Conservation (phyloP, 108 stramenopile genomes). For the Cyclotella cryptica region DNA sequence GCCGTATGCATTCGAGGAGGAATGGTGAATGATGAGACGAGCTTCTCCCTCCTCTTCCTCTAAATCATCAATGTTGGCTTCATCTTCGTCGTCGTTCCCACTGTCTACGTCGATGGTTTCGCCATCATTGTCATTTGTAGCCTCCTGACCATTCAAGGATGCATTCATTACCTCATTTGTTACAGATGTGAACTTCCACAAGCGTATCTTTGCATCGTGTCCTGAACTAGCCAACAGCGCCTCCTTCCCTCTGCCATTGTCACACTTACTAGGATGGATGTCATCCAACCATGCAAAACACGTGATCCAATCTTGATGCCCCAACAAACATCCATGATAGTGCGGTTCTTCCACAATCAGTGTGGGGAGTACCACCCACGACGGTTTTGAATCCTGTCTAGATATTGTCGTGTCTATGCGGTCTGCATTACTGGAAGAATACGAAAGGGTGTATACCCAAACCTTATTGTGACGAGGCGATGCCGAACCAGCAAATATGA, state of each 20-base stretch:
- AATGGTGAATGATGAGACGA: constrained; percentile 60
- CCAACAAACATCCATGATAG: constrained; percentile 63
- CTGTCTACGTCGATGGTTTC: too few relatives aligned
- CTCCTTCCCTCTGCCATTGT: constrained; percentile 22
- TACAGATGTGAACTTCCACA: constrained; percentile 76
- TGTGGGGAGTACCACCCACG: constrained; percentile 30
- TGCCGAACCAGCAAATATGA: constrained; percentile 75
- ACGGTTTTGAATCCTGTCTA: constrained; percentile 1
- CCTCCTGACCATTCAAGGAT: too few relatives aligned
- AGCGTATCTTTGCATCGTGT: constrained; percentile 84
- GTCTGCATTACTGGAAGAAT: constrained; percentile 2
- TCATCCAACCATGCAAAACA: constrained; percentile 71
- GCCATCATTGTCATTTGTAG: constrained; percentile 39
- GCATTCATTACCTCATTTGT: neutral
- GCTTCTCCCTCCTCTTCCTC: constrained; percentile 78
- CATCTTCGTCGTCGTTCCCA: too few relatives aligned
- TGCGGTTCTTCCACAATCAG: constrained; percentile 19
- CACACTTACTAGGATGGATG: too few relatives aligned
- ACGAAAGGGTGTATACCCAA: constrained; percentile 59
- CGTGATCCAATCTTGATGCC: constrained; percentile 91
- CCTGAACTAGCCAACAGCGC: constrained; percentile 80
- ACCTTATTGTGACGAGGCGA: constrained; percentile 82
- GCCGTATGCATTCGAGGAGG: neutral
- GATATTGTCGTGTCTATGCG: too few relatives aligned
- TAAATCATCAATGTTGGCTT: constrained; percentile 63